Base-by-base conservation (phyloP, 2,329 filamentous ascomycete species). In the Aureobasidium sp. region DNA sequence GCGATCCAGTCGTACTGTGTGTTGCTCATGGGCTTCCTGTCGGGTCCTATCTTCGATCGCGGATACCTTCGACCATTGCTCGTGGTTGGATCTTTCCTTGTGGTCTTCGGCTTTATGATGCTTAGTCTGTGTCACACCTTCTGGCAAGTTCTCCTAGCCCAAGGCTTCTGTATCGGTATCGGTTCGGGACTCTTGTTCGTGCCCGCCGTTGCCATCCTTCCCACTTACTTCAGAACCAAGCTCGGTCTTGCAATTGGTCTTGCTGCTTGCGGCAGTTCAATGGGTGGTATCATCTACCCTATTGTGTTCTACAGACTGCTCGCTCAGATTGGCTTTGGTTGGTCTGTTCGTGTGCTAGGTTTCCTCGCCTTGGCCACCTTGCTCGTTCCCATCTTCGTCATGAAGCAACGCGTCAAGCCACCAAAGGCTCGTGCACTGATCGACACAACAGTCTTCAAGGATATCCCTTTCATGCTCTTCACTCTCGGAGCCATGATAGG, bases 221-320 rank as follows among this genome's bases (percentile, higher is more conserved):
- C 76, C 1, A 78, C 79, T n/a, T 70, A 68, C 64, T 84, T 84
- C 64, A 72, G 76, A 41, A 76, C 76, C 62, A 78, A 77, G 39
- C 72, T 79, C 15, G 79, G 72, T 0, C 72, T 75, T 0, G 80
- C 81, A 0, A 65, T 82, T 26, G 82, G 81, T 4, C 32, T 83
- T 1, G 74, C 73, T 0, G 70, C 80, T 0, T 70, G 77, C 0
- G 82, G 80, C 0, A 80, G 78, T 0, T 80, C 78, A 1, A 67
- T 83, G 7, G 82, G 81, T 2, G 81, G 79, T 8, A 69, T 84
- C n/a, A 70, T 83, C 23, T 77, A 81, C 32, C 82, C 82, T 10
- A 67, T 81, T 26, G 71, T 79, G 78, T 8, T 78, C 74, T 48
- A 78, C 32, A 63, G 78, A 63, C 72, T 85, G 70, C 71, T 85